Conservation (phyloP, 1,284 basidiomycete species). For the Gomphus bonarii region DNA sequence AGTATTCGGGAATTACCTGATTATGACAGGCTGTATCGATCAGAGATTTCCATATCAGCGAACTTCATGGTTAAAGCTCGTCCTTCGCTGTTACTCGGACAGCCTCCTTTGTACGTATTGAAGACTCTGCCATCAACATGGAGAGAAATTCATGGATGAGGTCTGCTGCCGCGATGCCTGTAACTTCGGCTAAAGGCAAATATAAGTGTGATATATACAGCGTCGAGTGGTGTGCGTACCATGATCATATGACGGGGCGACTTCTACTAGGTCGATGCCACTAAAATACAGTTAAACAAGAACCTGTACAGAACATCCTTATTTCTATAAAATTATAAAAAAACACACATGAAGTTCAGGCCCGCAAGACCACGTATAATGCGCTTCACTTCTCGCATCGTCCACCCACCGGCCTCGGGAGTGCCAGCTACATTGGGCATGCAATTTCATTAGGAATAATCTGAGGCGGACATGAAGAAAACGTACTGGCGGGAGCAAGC, state of each 20-base stretch:
- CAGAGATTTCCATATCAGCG: neutral
- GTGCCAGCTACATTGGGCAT: conserved; percentile 49
- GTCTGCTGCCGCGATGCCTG: conserved; percentile 61
- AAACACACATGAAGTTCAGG: conserved; percentile 62
- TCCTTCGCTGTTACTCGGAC: neutral
- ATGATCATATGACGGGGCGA: conserved; percentile 26
- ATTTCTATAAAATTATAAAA: neutral
- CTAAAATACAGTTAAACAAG: conserved; percentile 9
- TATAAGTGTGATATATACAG: neutral
- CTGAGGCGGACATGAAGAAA: neutral
- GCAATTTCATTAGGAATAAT: neutral
- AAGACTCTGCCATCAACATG: conserved; percentile 33
- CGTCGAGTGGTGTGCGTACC: conserved; percentile 15
- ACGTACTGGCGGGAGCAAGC: conserved; percentile 66
- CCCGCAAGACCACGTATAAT: conserved; percentile 70
- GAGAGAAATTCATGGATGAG: conserved; percentile 62
- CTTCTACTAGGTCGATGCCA: conserved; percentile 30
- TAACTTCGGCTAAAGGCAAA: conserved; percentile 48
- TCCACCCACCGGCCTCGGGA: conserved; percentile 76
- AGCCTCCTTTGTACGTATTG: neutral
- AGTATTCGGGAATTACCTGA: neutral
- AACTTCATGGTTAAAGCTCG: conserved; percentile 1
- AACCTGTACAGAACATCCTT: neutral
- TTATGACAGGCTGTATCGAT: neutral
- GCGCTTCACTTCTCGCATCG: conserved; percentile 69